Percentiles rank a stretch among this genome's conserved stretches.
These are phyloP conservation scores for Carpinus fangiana DNA, from an alignment of 306 rosid genomes.

Conservation along the genomic window DNA sequence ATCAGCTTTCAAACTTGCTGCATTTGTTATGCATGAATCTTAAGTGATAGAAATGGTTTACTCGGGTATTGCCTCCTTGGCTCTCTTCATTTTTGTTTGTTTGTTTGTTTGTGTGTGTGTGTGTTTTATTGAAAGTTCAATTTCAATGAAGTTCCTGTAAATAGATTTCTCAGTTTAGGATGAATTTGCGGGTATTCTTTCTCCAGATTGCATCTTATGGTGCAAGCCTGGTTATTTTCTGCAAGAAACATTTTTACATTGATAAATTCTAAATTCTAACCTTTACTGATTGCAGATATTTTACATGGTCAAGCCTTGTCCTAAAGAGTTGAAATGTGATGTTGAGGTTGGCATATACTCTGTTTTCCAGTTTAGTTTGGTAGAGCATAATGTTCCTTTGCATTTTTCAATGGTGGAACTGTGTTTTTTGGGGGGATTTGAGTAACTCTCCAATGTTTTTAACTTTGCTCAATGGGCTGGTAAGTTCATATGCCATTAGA, in stretches of 20 bases:
- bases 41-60: neutral
- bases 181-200: neutral
- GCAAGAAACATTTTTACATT: conserved; percentile 3
- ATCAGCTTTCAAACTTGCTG: neutral
- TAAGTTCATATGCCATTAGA: conserved; percentile 85
- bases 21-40: neutral
- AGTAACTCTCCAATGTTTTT: neutral
- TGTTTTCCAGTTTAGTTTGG: conserved; percentile 2
- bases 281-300: conserved; percentile 69
- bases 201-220: neutral
- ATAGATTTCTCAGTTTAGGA: neutral
- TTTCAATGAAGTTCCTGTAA: neutral
- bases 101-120: too few species aligned
- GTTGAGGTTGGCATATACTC: conserved; percentile 70
- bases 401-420: neutral
- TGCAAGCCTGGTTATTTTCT: neutral
- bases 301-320: conserved; percentile 89
- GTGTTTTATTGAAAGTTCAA: neutral
- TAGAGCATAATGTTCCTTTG: neutral
- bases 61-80: neutral
- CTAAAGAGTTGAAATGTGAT: conserved; percentile 92
- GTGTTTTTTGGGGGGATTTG: conserved; percentile 14
- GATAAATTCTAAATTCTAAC: neutral
- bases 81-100: neutral
- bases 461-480: conserved; percentile 40